Evolutionary conservation across 495 filamentous ascomycete species (phyloP).

Genomic region (Chaetomium cochliodes): DNA sequence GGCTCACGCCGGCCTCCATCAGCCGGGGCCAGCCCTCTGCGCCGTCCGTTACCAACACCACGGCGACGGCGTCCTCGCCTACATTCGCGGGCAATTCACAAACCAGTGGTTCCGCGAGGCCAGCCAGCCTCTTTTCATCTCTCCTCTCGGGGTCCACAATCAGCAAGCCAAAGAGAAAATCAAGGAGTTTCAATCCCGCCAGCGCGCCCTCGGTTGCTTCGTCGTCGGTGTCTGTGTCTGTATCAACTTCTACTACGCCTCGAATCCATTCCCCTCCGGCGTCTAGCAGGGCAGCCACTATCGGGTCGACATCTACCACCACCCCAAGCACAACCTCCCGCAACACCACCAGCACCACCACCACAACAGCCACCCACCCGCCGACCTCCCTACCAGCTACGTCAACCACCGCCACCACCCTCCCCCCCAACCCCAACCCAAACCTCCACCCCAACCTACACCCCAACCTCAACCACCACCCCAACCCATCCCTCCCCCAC

Average conservation of each 20-base stretch:
- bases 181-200: background rate
- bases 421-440: background rate
- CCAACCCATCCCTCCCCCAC: no score
- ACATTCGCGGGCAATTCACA: background rate
- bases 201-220: background rate
- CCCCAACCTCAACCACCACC: background rate
- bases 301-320: conserved; percentile 9
- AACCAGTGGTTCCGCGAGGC: background rate
- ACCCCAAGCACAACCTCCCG: background rate
- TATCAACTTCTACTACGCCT: background rate
- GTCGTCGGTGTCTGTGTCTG: conserved; percentile 13
- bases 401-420: conserved; percentile 5
- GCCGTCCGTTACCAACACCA: conserved; percentile 18
- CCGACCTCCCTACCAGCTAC: background rate
- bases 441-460: background rate
- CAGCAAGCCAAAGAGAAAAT: background rate
- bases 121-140: conserved; percentile 14
- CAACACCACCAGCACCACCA: conserved; percentile 7
- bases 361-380: background rate
- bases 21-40: conserved; percentile 13
- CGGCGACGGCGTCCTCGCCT: conserved; percentile 8
- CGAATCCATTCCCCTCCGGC: background rate
- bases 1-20: background rate
- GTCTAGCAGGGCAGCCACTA: background rate
- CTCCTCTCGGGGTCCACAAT: background rate